Conservation (phyloP, 75 land plant genomes). For the Pseudotsuga menziesii region DNA sequence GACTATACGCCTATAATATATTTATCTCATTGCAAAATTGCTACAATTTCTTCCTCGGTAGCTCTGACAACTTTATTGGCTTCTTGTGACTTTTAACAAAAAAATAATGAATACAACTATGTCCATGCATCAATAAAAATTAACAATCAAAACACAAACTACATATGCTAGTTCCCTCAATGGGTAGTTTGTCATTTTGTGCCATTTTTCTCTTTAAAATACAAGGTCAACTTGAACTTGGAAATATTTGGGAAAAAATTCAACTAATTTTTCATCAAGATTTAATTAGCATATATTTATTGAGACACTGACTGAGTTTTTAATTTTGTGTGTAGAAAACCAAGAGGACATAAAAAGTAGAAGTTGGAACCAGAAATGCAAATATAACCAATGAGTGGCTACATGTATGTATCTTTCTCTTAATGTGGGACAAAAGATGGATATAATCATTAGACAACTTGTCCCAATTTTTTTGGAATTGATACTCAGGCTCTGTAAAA, state of each 20-base stretch:
- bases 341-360: slow-evolving; percentile 8
- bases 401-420: slow-evolving; percentile 2
- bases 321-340: background rate
- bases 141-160: too few relatives aligned
- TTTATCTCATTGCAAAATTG: too few relatives aligned
- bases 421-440: background rate
- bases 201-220: too few relatives aligned
- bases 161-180: too few relatives aligned
- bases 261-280: background rate
- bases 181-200: too few relatives aligned
- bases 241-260: too few relatives aligned
- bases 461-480: background rate
- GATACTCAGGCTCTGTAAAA: background rate
- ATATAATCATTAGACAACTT: background rate
- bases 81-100: too few relatives aligned
- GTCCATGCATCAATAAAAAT: too few relatives aligned
- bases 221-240: background rate
- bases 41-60: too few relatives aligned
- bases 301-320: background rate
- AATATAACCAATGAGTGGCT: slow-evolving; percentile 11
- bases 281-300: background rate
- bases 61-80: too few relatives aligned
- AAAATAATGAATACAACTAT: too few relatives aligned
- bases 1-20: too few relatives aligned
- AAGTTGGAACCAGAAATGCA: slow-evolving; percentile 9